Evolutionary conservation across 2,329 filamentous ascomycete genomes (phyloP).

Genomic region (Ophiostoma angusticollis): DNA sequence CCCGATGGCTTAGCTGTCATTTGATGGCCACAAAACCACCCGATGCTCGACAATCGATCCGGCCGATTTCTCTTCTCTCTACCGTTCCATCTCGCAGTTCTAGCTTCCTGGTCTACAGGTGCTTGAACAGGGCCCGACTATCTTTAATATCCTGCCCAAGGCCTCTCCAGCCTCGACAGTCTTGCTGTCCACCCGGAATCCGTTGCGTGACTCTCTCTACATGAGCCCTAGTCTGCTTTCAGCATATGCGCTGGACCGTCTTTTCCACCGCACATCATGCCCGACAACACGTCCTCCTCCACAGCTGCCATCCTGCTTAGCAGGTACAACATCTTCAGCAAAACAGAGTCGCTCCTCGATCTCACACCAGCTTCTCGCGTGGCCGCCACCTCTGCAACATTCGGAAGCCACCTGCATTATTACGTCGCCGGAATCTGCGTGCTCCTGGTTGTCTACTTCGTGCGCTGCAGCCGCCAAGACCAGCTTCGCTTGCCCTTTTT

Average conservation of each 20-base stretch:
- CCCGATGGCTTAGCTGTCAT: not conserved
- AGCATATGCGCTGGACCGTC: not conserved
- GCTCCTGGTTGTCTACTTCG: conserved; percentile 26
- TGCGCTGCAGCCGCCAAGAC: conserved; percentile 22
- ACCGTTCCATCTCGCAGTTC: too few relatives aligned
- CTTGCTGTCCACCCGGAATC: too few relatives aligned
- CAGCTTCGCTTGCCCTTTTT: conserved; percentile 30
- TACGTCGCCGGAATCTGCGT: conserved; percentile 27
- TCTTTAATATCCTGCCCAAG: not conserved
- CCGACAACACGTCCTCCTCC: conserved; percentile 14
- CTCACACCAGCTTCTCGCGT: conserved; percentile 18
- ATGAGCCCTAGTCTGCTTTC: not conserved
- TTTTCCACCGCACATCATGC: conserved; percentile 9
- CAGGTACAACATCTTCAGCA: conserved; percentile 14
- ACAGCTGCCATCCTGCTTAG: conserved; percentile 10
- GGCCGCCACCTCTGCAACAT: conserved; percentile 13
- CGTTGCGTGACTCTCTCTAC: too few relatives aligned
- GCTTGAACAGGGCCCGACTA: not conserved
- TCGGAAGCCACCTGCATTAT: conserved; percentile 24
- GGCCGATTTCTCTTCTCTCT: not conserved
- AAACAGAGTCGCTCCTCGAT: conserved; percentile 15
- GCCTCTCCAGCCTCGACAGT: not conserved
- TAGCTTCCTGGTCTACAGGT: too few relatives aligned
- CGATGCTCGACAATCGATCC: not conserved
- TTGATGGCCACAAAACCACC: conserved; percentile 1